Base-by-base conservation (phyloP, 306 rosid species). In the Ceratonia siliqua region DNA sequence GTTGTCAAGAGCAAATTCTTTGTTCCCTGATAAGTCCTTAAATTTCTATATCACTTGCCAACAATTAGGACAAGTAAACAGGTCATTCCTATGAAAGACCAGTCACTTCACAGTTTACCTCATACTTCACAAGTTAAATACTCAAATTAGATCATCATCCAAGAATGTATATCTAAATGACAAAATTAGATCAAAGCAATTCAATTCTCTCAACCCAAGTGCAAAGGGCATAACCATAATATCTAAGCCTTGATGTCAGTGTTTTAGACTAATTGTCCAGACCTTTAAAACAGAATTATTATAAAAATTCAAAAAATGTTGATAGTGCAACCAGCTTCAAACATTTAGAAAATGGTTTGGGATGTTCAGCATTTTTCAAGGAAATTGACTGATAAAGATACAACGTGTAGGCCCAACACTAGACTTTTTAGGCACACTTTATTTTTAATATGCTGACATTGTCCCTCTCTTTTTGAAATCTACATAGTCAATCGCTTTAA, bases 131-230 rank as follows among this genome's bases (percentile, higher is more conserved):
- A n/a, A n/a, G n/a, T n/a, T n/a, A n/a, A n/a, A n/a, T n/a, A n/a
- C n/a, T n/a, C n/a, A n/a, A n/a, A n/a, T n/a, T n/a, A n/a, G 36
- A 33, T 8, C 50, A 32, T 22, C 15, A 43, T 32, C 13, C 17
- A 20, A 43, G 36, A 32, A 55, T 50, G 20, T 21, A 54, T 27
- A 56, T 36, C 13, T 5, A 36, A 73, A 36, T 22, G 35, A 36
- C n/a, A 45, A 48, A 73, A 6, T 21, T 35, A 3, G 36, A 53
- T 66, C 72, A 43, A 66, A 54, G 28, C 58, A 72, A 59, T 50
- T 54, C 57, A 22, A 2, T 55, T 55, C 11, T 74, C 15, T 21
- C 36, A 52, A 38, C 33, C 27, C 5, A 55, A 24, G 43, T 58
- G 48, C 53, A 41, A 10, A 54, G 5, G 46, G 46, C n/a, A 57